Base-by-base conservation (phyloP, 2,329 filamentous ascomycete genomes). In the Leptosphaerulina australis region DNA sequence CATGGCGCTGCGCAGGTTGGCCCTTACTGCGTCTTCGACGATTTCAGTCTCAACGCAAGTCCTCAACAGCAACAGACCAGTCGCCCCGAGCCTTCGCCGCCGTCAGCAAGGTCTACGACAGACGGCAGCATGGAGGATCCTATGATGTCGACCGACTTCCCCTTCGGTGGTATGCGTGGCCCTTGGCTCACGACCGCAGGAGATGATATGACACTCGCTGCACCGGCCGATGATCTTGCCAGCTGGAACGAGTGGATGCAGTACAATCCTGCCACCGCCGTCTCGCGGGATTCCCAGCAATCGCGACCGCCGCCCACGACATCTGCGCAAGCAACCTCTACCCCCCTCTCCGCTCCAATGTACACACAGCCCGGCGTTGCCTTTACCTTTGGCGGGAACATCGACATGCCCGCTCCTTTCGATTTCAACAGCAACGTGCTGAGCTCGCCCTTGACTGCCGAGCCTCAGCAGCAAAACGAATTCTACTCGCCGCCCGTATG, bases 181-280 rank as follows among this genome's bases (percentile, higher is more conserved):
- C 66, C 66, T 10, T 74, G 71, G 71, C 55, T 73, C 53, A 66
- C 66, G 21, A 67, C 68, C 3, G 60, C 67, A 1, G 61, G 51
- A 35, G 68, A 72, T 48, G 68, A 72, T 51, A 57, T 71, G 51
- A 54, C 68, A 15, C 58, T 73, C 44, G 43, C 59, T 22, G 60
- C 68, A 10, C 49, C 68, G 8, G 59, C 67, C 48, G 66, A 69
- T 35, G 62, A 71, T 21, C 60, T 68, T 39, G 47, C 57, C 34
- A 66, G 73, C 58, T 79, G 76, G 76, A 76, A 74, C 58, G 73
- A 79, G 34, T 79, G 75, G 74, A 74, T 79, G 69, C 68, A 74
- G 48, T 79, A 75, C 74, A 75, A 79, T 62, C 74, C 75, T 37
- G 66, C 72, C 34, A 63, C 71, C 35, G 44, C 63, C 50, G 24